phyloP scores from a whole-genome alignment of 2,329 filamentous ascomycete genomes.

The Phialemoniopsis sp. region DNA sequence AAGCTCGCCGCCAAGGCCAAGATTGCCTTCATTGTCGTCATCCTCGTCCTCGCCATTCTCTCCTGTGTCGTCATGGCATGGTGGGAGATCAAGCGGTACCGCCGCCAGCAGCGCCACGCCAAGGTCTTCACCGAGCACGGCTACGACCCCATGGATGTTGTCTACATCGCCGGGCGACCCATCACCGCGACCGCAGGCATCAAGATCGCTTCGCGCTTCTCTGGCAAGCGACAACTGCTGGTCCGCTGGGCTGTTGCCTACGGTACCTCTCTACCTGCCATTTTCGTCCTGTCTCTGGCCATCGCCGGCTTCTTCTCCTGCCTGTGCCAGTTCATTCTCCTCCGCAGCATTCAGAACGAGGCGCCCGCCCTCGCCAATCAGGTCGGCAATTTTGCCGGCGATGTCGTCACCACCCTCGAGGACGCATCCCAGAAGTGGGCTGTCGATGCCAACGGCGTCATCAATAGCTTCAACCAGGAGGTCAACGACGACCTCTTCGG shows the following conservation, averaged over 20 bases:
- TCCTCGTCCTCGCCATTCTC: conserved; percentile 66
- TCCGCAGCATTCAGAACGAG: conserved; percentile 68
- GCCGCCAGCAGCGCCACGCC: conserved; percentile 65
- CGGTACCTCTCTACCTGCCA: conserved; percentile 74
- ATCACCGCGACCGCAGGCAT: conserved; percentile 70
- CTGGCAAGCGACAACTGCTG: conserved; percentile 63
- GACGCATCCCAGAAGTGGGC: conserved; percentile 76
- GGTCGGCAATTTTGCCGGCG: conserved; percentile 74
- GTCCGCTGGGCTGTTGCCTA: conserved; percentile 83
- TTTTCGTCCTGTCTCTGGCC: conserved; percentile 83
- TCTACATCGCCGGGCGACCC: conserved; percentile 83
- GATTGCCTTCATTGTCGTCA: conserved; percentile 71
- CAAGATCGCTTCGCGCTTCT: conserved; percentile 62
- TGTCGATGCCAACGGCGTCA: conserved; percentile 67
- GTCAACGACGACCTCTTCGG: conserved; percentile 84
- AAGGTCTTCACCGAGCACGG: conserved; percentile 60
- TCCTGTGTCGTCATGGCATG: conserved; percentile 77
- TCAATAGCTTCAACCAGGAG: conserved; percentile 47
- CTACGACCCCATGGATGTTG: conserved; percentile 79
- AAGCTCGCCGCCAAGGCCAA: conserved; percentile 63
- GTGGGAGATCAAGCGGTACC: conserved; percentile 75
- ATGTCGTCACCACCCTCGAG: conserved; percentile 69
- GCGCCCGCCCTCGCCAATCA: conserved; percentile 71
- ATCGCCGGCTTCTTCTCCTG: conserved; percentile 79
- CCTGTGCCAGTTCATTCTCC: conserved; percentile 76